Conservation (phyloP, 148 eudicot species). For the Heliamphora exappendiculata region DNA sequence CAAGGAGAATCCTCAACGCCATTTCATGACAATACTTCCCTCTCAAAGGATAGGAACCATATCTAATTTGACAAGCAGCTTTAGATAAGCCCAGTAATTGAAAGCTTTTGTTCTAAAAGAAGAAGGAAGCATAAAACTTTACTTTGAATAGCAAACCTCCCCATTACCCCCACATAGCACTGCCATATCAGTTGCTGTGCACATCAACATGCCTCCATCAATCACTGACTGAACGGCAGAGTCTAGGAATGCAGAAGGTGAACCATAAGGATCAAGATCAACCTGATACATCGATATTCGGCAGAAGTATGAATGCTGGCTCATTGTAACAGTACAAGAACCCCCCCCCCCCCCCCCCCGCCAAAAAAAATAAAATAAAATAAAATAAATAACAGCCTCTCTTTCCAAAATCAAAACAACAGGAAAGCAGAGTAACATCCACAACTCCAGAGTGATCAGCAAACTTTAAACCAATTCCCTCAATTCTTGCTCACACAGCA, state of each 20-base stretch:
- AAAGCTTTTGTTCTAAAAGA: neutral
- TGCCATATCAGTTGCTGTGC: constrained; percentile 99
- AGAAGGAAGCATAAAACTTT: constrained; percentile 20
- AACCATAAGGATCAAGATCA: constrained; percentile 99
- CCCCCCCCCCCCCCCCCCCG: neutral
- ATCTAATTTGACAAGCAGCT: constrained; percentile 43
- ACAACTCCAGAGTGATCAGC: neutral
- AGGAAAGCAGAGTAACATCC: neutral
- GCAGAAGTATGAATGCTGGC: neutral
- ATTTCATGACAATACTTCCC: constrained; percentile 92
- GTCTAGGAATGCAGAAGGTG: constrained; percentile 94
- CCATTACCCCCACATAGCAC: constrained; percentile 93
- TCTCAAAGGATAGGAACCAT: constrained; percentile 84
- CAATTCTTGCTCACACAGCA: neutral
- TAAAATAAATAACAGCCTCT: no score
- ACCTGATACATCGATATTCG: constrained; percentile 44
- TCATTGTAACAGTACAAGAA: neutral
- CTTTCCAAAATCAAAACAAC: constrained; percentile 1
- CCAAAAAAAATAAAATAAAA: no score
- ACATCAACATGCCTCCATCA: constrained; percentile 96
- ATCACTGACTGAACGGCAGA: constrained; percentile 88
- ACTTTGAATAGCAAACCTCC: constrained; percentile 99
- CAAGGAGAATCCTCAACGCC: constrained; percentile 92
- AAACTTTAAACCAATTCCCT: neutral
- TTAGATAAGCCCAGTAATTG: constrained; percentile 12